Conservation (phyloP, 2,329 filamentous ascomycete genomes). For the Sordariomycetes sp. region DNA sequence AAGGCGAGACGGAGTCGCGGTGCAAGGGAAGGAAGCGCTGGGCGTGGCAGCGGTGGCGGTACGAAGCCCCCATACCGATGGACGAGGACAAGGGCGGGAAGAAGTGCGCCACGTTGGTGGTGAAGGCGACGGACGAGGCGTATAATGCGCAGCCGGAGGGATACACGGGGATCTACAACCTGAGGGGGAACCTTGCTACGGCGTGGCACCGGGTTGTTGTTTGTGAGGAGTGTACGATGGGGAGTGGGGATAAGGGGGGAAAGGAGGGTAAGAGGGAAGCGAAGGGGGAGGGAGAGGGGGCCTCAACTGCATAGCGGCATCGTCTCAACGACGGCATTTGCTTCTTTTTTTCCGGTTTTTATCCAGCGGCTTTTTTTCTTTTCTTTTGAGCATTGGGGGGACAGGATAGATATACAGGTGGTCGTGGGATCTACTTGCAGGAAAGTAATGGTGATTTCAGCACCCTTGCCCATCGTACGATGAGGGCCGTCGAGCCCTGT, state of each 20-base stretch:
- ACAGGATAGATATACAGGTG: neutral
- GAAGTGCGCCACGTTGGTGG: constrained; percentile 37
- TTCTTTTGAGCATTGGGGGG: neutral
- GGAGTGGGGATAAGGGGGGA: neutral
- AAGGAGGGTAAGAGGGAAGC: neutral
- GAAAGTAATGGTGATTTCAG: neutral
- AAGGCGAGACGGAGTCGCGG: constrained; percentile 8
- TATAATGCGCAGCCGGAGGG: constrained; percentile 55
- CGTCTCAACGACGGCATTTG: neutral
- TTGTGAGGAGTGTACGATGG: constrained; percentile 16
- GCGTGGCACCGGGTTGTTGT: constrained; percentile 47
- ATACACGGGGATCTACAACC: constrained; percentile 47
- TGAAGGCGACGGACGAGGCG: constrained; percentile 52
- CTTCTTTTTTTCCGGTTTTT: neutral
- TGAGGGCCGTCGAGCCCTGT: no score
- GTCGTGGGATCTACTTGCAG: neutral
- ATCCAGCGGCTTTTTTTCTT: neutral
- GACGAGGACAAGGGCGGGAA: constrained; percentile 10
- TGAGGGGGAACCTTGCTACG: constrained; percentile 51
- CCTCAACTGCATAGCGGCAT: neutral
- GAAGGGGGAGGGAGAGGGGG: neutral
- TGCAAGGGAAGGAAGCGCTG: constrained; percentile 27
- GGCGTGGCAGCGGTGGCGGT: constrained; percentile 55
- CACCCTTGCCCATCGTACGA: no score
- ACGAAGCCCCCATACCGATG: constrained; percentile 29